Percentiles rank a stretch among this genome's conserved stretches.
These are phyloP conservation scores for Colletotrichum nymphaeae DNA, from an alignment of 2,329 filamentous ascomycete genomes.

Conservation along the genomic window DNA sequence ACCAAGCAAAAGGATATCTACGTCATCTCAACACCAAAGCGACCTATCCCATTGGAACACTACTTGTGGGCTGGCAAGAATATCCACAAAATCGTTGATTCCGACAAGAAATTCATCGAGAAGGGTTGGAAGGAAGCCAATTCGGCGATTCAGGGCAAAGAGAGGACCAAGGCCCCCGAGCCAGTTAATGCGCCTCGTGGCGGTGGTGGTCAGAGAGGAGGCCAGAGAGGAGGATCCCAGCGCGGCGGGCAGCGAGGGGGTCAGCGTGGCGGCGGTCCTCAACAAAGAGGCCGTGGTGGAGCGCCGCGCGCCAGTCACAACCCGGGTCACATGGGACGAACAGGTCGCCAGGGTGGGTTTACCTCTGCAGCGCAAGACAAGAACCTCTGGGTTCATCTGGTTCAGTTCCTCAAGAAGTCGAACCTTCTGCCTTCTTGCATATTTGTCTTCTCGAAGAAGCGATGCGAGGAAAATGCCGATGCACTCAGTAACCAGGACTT, in stretches of 20 bases:
- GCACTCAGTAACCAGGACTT: slow-evolving; percentile 96
- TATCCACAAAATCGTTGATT: slow-evolving; percentile 93
- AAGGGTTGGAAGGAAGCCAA: slow-evolving; percentile 96
- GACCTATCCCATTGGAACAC: slow-evolving; percentile 94
- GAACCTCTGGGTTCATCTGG: slow-evolving; percentile 95
- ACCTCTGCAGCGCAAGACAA: slow-evolving; percentile 94
- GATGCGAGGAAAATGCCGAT: slow-evolving; percentile 97
- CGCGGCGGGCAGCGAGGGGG: slow-evolving; percentile 60
- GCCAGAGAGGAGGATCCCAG: slow-evolving; percentile 46
- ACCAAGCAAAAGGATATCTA: slow-evolving; percentile 99
- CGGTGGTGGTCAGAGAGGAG: slow-evolving; percentile 49
- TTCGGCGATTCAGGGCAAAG: slow-evolving; percentile 81
- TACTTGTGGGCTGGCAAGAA: slow-evolving; percentile 95
- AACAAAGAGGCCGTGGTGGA: slow-evolving; percentile 66
- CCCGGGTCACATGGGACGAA: slow-evolving; percentile 89
- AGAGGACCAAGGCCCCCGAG: slow-evolving; percentile 73
- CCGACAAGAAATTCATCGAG: slow-evolving; percentile 91
- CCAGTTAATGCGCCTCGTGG: slow-evolving; percentile 45
- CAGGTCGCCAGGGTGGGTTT: slow-evolving; percentile 85
- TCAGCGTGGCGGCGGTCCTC: slow-evolving; percentile 63
- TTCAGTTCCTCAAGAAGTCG: slow-evolving; percentile 89
- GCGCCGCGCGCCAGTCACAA: slow-evolving; percentile 70
- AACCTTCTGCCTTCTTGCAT: slow-evolving; percentile 92
- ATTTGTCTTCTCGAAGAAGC: slow-evolving; percentile 98
- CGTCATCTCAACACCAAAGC: slow-evolving; percentile 96